Percentiles rank a stretch among this genome's conserved stretches.
phyloP scores from a whole-genome alignment of 176 grass and related monocot genomes.

The Aegilops longissima region DNA sequence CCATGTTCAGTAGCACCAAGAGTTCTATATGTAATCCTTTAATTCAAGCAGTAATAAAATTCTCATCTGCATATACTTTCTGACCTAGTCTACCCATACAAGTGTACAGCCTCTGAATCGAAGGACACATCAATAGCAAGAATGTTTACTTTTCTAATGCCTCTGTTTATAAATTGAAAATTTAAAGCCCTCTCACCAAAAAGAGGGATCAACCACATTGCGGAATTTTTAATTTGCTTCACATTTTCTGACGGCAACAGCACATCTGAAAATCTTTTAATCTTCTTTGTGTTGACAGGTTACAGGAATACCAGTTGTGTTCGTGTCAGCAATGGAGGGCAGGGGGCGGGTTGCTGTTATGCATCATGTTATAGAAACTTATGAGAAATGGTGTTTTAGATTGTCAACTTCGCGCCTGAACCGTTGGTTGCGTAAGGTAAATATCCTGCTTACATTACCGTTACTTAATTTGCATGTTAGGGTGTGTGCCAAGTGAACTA shows the following conservation, averaged over 20 bases:
- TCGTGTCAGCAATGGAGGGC: conserved; percentile 94
- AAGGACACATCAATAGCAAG: not conserved
- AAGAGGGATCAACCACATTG: not conserved
- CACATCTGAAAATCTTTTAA: not conserved
- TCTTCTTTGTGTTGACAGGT: conserved; percentile 47
- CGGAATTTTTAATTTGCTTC: conserved; percentile 17
- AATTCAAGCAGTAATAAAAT: not conserved
- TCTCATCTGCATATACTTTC: not conserved
- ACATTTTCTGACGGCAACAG: not conserved
- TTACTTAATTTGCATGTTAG: conserved; percentile 13
- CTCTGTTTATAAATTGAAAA: not conserved
- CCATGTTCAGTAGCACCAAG: not conserved
- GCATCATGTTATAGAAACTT: conserved; percentile 80
- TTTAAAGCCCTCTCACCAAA: not conserved
- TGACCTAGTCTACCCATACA: not conserved
- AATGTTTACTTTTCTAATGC: conserved; percentile 2
- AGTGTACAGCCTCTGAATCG: not conserved
- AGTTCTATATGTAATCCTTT: not conserved
- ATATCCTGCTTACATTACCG: not conserved
- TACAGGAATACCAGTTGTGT: conserved; percentile 89
- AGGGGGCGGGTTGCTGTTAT: conserved; percentile 71
- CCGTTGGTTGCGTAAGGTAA: conserved; percentile 97
- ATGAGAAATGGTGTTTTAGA: conserved; percentile 89
- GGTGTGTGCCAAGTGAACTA: not conserved
- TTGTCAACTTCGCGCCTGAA: conserved; percentile 86